A percentile compares a stretch with the other conserved stretches of the same genome.
Conservation (phyloP, 169 alveolate genomes). For the Plasmodium reichenowi region DNA sequence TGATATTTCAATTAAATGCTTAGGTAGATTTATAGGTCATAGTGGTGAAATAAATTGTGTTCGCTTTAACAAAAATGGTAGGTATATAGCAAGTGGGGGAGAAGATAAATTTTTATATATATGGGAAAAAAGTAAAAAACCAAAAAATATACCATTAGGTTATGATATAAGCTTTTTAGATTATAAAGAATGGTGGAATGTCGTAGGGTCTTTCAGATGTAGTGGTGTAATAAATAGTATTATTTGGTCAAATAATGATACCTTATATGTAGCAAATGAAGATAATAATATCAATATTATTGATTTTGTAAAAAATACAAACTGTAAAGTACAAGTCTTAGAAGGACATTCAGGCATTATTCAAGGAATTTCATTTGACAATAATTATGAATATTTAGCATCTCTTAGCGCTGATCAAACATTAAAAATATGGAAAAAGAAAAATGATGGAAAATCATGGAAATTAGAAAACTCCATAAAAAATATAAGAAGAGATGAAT, state of each 20-base stretch:
- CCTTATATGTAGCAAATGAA: conserved; percentile 65
- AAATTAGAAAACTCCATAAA: conserved; percentile 78
- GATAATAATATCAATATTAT: conserved; percentile 74
- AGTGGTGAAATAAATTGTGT: conserved; percentile 92
- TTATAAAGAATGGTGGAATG: conserved; percentile 87
- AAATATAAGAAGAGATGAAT: conserved; percentile 68
- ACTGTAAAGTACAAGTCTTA: conserved; percentile 80
- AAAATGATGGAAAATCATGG: conserved; percentile 84
- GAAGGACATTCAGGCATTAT: conserved; percentile 90
- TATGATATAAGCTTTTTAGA: conserved; percentile 82
- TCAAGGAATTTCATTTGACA: conserved; percentile 88
- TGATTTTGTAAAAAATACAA: conserved; percentile 72
- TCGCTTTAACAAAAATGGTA: conserved; percentile 89
- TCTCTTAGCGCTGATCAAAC: conserved; percentile 92
- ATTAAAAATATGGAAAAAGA: conserved; percentile 84
- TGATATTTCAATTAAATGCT: conserved; percentile 85
- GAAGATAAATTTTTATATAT: conserved; percentile 87
- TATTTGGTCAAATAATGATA: conserved; percentile 67
- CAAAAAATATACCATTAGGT: conserved; percentile 79
- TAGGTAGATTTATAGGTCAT: conserved; percentile 90
- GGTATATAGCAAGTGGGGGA: conserved; percentile 91
- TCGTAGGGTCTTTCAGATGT: conserved; percentile 86
- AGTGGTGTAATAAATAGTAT: conserved; percentile 71
- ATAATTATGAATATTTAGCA: conserved; percentile 86
- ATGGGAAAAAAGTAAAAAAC: conserved; percentile 85